Percentiles rank a stretch among this genome's conserved stretches.
phyloP scores from a whole-genome alignment of 192 early-diverging fungal genomes.

The Entomortierella lignicola region DNA sequence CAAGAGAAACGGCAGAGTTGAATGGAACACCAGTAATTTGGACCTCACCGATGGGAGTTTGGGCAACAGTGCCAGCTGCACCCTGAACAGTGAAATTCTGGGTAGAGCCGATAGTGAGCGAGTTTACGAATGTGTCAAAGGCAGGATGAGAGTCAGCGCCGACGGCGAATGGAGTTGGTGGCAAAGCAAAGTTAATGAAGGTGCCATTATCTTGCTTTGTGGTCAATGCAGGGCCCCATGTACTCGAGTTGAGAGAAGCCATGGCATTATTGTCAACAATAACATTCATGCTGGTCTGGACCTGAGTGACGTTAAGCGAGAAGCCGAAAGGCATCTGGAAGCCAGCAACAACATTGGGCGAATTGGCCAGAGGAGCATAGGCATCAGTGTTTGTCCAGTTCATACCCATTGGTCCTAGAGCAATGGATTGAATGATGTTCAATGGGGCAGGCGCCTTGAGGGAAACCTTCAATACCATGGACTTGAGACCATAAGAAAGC shows the following conservation, averaged over 20 bases:
- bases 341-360: conserved; percentile 58
- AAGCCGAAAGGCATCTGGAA: conserved; percentile 75
- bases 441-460: conserved; percentile 54
- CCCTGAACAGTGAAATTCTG: conserved; percentile 61
- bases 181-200: conserved; percentile 61
- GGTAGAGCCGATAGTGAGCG: conserved; percentile 55
- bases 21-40: conserved; percentile 65
- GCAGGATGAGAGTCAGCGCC: conserved; percentile 52
- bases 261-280: conserved; percentile 43
- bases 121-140: conserved; percentile 66
- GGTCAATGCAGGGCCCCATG: conserved; percentile 52
- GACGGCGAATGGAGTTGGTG: conserved; percentile 59
- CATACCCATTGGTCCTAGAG: conserved; percentile 65
- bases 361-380: conserved; percentile 62
- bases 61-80: conserved; percentile 59
- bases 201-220: conserved; percentile 57
- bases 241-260: conserved; percentile 35
- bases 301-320: conserved; percentile 64
- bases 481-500: conserved; percentile 63
- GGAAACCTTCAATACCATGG: conserved; percentile 63
- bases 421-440: conserved; percentile 64
- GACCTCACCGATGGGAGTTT: conserved; percentile 67
- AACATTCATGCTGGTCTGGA: conserved; percentile 65
- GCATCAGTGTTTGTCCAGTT: conserved; percentile 57
- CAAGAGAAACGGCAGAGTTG: conserved; percentile 58